Conservation (phyloP, 106 monocot species). For the Dendrobium huoshanense region DNA sequence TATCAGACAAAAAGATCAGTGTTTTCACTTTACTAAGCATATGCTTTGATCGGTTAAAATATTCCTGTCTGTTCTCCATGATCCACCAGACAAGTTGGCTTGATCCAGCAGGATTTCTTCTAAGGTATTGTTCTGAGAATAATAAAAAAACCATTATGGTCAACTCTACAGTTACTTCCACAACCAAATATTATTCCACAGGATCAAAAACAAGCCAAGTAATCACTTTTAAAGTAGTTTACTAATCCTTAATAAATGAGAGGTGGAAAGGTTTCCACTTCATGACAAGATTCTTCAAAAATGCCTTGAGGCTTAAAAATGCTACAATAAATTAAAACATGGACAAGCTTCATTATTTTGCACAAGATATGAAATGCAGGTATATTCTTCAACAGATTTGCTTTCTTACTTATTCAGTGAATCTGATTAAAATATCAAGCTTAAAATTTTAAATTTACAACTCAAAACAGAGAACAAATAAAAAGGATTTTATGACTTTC, state of each 20-base stretch:
- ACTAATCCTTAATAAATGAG: not conserved
- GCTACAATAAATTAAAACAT: not conserved
- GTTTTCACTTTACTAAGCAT: constrained; percentile 67
- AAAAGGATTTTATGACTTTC: not conserved
- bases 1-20: constrained; percentile 57
- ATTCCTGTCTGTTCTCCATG: constrained; percentile 90
- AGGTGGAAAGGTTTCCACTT: not conserved
- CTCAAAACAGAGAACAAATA: not conserved
- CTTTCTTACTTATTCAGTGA: not conserved
- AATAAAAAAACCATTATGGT: constrained; percentile 4
- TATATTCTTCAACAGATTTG: not conserved
- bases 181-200: not conserved
- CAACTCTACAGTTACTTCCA: not conserved
- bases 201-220: not conserved
- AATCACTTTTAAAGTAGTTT: not conserved
- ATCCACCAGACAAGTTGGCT: constrained; percentile 91
- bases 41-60: constrained; percentile 80
- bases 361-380: not conserved
- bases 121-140: constrained; percentile 68
- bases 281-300: not conserved
- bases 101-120: constrained; percentile 35
- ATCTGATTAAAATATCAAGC: not conserved
- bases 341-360: not conserved
- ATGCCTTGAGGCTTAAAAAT: not conserved
- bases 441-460: not conserved